A percentile compares a stretch with the other conserved stretches of the same genome.
Evolutionary conservation across 441 rosid genomes (phyloP).

Genomic region (Geranium incanum): DNA sequence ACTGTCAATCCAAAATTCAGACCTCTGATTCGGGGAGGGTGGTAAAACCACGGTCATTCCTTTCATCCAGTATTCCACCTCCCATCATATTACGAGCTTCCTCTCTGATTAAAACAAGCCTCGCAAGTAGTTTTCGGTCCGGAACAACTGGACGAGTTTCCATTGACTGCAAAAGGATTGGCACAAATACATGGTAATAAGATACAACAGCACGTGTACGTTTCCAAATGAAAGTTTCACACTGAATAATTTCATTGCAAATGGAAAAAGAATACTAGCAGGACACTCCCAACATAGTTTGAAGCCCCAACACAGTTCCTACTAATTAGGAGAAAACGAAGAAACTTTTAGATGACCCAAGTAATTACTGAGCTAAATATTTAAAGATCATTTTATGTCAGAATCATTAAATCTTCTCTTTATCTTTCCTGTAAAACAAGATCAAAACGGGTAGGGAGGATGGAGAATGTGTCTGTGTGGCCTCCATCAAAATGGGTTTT

Average conservation of each 20-base stretch:
- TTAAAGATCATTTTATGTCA: not conserved
- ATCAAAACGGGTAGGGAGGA: not conserved
- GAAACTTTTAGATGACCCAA: not conserved
- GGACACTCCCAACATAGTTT: not conserved
- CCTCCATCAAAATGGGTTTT: not conserved
- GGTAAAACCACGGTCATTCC: conserved; percentile 87
- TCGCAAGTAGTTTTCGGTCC: conserved; percentile 77
- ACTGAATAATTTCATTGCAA: not conserved
- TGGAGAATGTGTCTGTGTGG: not conserved
- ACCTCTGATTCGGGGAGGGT: conserved; percentile 96
- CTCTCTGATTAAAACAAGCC: conserved; percentile 89
- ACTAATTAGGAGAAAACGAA: not conserved
- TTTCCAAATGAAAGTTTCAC: conserved; percentile 1
- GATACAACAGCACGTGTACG: not conserved
- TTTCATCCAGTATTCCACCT: conserved; percentile 90
- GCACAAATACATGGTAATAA: not conserved
- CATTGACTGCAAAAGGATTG: conserved; percentile 53
- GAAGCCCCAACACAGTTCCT: not conserved
- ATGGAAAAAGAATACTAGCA: not conserved
- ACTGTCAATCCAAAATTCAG: conserved; percentile 16
- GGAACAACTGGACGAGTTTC: conserved; percentile 79
- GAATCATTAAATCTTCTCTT: not conserved
- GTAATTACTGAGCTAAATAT: not conserved
- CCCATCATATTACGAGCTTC: conserved; percentile 97
- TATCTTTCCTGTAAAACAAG: not conserved